Base-by-base conservation (phyloP, 2,329 filamentous ascomycete species). In the Colletotrichum kahawae region DNA sequence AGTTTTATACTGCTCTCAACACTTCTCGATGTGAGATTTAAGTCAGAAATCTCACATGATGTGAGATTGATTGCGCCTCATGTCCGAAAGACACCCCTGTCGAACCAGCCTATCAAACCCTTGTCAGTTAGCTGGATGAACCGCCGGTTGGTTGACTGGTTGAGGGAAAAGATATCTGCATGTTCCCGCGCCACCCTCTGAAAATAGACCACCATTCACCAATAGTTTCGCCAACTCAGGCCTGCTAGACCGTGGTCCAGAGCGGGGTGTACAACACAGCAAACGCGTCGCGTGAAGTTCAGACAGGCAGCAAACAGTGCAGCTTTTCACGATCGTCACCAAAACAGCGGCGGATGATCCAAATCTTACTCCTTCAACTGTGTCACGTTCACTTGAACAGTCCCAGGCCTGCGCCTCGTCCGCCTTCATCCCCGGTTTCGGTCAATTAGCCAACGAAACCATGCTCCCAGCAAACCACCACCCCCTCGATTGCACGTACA, bases 211-310 rank as follows among this genome's bases (percentile, higher is more conserved):
- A 21, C 29, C 16, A 63, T 18, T 63, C 56, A 48, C 54, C 21
- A 54, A 67, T 38, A 12, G n/a, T 56, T 51, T 34, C 14, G 68
- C 68, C 33, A 54, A 60, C 38, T 13, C 21, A 66, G 54, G 36
- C 60, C 24, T 43, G 54, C 48, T 54, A 43, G 33, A 64, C 62
- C 57, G 56, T 56, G 63, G 63, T 59, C 51, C 33, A 21, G 13
- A 29, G 73, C 73, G 69, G 73, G 69, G 69, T 65, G 60, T 38
- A 29, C 14, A 16, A 51, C n/a, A 31, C 38, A 67, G 63, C 69
- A 38, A 64, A 75, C 73, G 73, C 69, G 73, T 72, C 73, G 73
- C 73, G 73, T 75, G 54, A 18, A 64, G 31, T 27, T 66, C 29
- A 14, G 18, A 4, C 38, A 54, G 63, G 38, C 63, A 51, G 29